Conservation (phyloP, 352 stramenopile genomes). For the Phytopythium delawarense region DNA sequence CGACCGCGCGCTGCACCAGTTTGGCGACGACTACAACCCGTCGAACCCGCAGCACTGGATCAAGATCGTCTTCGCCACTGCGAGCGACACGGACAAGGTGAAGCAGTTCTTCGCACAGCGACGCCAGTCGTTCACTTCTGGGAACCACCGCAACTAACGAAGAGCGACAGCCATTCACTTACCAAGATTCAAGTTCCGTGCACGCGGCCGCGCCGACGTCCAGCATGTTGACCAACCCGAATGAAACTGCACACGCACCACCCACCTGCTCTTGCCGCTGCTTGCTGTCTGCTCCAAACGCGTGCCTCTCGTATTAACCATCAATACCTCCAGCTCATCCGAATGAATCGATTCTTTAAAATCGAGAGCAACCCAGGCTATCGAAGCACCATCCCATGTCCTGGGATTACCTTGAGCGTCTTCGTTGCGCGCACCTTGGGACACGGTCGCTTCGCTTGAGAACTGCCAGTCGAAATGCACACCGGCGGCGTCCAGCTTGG, state of each 20-base stretch:
- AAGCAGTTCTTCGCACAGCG: slow-evolving; percentile 29
- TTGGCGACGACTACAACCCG: slow-evolving; percentile 57
- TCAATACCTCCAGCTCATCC: background rate
- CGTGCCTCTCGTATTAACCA: background rate
- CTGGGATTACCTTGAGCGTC: background rate
- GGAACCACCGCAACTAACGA: background rate
- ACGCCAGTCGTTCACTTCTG: background rate
- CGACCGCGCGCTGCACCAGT: slow-evolving; percentile 39
- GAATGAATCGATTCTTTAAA: background rate
- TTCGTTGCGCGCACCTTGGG: background rate
- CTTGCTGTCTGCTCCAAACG: background rate
- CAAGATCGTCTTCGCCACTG: slow-evolving; percentile 44
- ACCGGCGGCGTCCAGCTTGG: background rate
- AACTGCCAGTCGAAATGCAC: background rate
- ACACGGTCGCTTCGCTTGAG: background rate
- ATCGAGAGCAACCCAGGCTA: slow-evolving; percentile 1
- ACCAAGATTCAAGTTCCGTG: no score
- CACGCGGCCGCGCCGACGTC: no score
- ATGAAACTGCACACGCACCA: background rate
- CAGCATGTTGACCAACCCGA: no score
- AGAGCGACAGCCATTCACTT: background rate
- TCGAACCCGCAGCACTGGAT: slow-evolving; percentile 57
- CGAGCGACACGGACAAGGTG: slow-evolving; percentile 36
- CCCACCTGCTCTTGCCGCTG: background rate
- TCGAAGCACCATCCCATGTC: background rate